Evolutionary conservation across 2,329 filamentous ascomycete species (phyloP), one percentile per base, ranked within the genome.

Genomic region (Colletotrichum coccodes): DNA sequence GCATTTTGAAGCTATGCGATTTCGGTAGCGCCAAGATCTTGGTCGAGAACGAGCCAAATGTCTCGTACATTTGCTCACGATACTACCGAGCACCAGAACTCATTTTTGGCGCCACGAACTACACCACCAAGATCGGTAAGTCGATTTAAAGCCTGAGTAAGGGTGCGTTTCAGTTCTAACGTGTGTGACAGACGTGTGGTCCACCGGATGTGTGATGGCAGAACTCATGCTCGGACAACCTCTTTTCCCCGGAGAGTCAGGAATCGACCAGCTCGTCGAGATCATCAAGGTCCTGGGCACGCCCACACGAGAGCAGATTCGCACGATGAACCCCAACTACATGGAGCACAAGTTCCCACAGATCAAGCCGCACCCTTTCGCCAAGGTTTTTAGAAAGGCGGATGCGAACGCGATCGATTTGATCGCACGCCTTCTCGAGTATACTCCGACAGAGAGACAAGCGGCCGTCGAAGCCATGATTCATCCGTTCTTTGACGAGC

Each of bases 291-390:
- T 99, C 60, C 86, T 99, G 70, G 96, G 96, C 69, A 99, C 96
- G 21, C 96, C 96, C 21, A 98, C 96, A 40, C 90, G 96, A 72
- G 96, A 99, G 81, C 96, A 99, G 82, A 99, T 99, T 77, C 93
- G 96, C 75, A 99, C 96, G 73, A 99, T 99, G 96, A 99, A 99
- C 83, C 96, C 96, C 68, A 99, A 99, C 83, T 99, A 99, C 83
- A 99, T 99, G 96, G 96, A 99, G 85, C 96, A 99, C 86, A 98
- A 98, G 85, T 99, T 99, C 83, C 96, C 96, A 54, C 96, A 99
- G 82, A 99, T 99, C 86, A 99, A 99, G 86, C 96, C 96, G 67
- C 96, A 99, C 78, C 96, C 96, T 32, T 99, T 99, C 87, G 97
- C 93, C 85, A 98, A 98, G 89, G 96, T 99, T 64, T 98, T 99